phyloP scores from a whole-genome alignment of 768 basidiomycete genomes.

The Mycena amicta region DNA sequence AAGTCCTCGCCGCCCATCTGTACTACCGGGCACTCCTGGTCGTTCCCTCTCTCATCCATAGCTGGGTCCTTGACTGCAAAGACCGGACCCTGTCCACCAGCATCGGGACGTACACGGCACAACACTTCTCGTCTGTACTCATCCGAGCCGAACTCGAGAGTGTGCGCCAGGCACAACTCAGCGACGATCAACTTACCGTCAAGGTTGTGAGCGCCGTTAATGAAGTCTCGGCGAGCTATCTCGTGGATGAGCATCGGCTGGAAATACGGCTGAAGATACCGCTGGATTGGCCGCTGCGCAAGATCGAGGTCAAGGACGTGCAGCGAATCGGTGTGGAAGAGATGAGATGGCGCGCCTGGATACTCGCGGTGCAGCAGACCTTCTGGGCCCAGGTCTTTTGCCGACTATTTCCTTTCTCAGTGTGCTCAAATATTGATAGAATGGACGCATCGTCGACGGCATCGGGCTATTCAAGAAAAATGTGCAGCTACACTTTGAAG shows the following conservation, averaged over 20 bases:
- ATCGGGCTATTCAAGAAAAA: conserved; percentile 92
- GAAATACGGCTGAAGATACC: conserved; percentile 89
- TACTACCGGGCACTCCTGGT: conserved; percentile 86
- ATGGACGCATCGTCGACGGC: conserved; percentile 88
- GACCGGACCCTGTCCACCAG: conserved; percentile 84
- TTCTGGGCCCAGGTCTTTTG: conserved; percentile 79
- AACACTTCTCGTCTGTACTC: conserved; percentile 87
- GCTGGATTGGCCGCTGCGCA: conserved; percentile 85
- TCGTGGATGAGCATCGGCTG: conserved; percentile 90
- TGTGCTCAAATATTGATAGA: too few relatives aligned
- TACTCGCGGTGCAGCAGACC: conserved; percentile 88
- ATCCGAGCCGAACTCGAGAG: conserved; percentile 81
- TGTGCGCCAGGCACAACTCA: conserved; percentile 57
- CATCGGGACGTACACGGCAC: conserved; percentile 77
- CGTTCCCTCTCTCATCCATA: conserved; percentile 82
- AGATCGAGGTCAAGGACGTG: conserved; percentile 85
- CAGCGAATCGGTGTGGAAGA: conserved; percentile 87
- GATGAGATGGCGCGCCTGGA: conserved; percentile 90
- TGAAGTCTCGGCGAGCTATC: conserved; percentile 84
- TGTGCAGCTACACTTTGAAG: conserved; percentile 90
- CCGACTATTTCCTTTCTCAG: too few relatives aligned
- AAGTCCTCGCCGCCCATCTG: conserved; percentile 79
- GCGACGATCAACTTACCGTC: conserved; percentile 78
- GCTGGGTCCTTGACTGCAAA: conserved; percentile 85
- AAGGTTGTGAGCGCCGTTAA: conserved; percentile 73